These are phyloP conservation scores for Stevia rebaudiana DNA, from an alignment of 140 eudicot species.

Conservation along the genomic window DNA sequence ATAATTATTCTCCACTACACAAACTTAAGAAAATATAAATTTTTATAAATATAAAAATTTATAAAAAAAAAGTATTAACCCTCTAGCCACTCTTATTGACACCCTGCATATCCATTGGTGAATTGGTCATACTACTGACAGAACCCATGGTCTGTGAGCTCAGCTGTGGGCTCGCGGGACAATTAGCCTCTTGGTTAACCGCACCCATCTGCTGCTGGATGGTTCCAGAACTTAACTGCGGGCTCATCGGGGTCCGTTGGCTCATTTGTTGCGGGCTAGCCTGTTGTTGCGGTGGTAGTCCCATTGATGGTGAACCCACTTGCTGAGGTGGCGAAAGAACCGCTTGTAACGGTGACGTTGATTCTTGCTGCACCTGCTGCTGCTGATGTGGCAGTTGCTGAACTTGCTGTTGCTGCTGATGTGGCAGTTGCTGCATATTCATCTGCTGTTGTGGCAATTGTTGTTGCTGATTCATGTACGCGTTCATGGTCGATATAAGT, in stretches of 20 bases:
- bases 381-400: slow-evolving; percentile 9
- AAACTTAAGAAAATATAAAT: neutral
- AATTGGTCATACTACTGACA: slow-evolving; percentile 69
- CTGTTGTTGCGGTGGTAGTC: slow-evolving; percentile 65
- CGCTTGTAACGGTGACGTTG: slow-evolving; percentile 63
- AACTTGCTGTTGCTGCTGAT: slow-evolving; percentile 29
- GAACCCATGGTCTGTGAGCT: slow-evolving; percentile 96
- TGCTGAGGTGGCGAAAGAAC: slow-evolving; percentile 71
- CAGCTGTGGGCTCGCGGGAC: slow-evolving; percentile 94
- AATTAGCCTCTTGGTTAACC: slow-evolving; percentile 54
- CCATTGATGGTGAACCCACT: slow-evolving; percentile 78
- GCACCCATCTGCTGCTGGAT: slow-evolving; percentile 60
- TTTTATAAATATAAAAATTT: neutral
- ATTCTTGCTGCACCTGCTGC: slow-evolving; percentile 61
- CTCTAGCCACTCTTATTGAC: slow-evolving; percentile 65
- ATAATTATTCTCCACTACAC: slow-evolving; percentile 2
- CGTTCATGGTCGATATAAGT: slow-evolving; percentile 58
- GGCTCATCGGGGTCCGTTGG: slow-evolving; percentile 92
- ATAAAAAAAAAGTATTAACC: neutral
- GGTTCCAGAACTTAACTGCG: slow-evolving; percentile 84
- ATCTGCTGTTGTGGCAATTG: slow-evolving; percentile 9
- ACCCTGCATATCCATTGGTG: slow-evolving; percentile 84
- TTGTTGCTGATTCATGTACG: slow-evolving; percentile 50
- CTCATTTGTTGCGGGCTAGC: slow-evolving; percentile 79
- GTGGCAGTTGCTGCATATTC: slow-evolving; percentile 17